Conservation (phyloP, 768 basidiomycete species). For the Podaxis sp. region DNA sequence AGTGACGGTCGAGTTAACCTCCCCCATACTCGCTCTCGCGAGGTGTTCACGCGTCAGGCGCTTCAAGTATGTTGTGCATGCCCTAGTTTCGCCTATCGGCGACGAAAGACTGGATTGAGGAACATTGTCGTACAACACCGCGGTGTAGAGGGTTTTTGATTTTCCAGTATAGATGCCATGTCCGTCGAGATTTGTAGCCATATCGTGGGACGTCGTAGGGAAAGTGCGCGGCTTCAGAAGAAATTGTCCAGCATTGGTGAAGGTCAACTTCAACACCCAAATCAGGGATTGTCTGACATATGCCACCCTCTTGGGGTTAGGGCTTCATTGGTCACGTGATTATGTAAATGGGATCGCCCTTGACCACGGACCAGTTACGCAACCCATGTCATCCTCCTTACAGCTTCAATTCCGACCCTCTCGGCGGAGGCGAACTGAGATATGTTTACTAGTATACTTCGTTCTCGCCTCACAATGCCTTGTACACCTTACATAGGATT, state of each 20-base stretch:
- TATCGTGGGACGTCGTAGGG: background rate
- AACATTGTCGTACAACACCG: conserved; percentile 5
- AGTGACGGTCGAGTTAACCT: background rate
- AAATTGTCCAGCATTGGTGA: background rate
- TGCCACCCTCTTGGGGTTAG: background rate
- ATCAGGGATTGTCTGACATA: conserved; percentile 7
- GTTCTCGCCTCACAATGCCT: no score
- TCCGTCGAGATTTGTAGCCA: background rate
- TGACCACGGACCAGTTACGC: no score
- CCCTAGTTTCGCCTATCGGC: background rate
- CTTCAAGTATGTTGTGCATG: conserved; percentile 6
- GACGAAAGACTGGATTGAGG: conserved; percentile 5
- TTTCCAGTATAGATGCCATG: background rate
- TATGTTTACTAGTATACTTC: no score
- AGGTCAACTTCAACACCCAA: conserved; percentile 1
- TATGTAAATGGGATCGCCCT: background rate
- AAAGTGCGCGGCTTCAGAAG: background rate
- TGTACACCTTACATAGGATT: no score
- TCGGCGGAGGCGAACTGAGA: no score
- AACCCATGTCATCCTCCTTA: no score
- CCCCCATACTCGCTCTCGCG: conserved; percentile 14
- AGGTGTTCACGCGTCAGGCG: conserved; percentile 13
- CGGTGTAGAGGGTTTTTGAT: conserved; percentile 9
- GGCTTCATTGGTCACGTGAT: background rate
- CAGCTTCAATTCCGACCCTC: no score